These are phyloP conservation scores for Umbelopsis sp. DNA, from an alignment of 192 early-diverging fungal genomes.

Conservation along the genomic window DNA sequence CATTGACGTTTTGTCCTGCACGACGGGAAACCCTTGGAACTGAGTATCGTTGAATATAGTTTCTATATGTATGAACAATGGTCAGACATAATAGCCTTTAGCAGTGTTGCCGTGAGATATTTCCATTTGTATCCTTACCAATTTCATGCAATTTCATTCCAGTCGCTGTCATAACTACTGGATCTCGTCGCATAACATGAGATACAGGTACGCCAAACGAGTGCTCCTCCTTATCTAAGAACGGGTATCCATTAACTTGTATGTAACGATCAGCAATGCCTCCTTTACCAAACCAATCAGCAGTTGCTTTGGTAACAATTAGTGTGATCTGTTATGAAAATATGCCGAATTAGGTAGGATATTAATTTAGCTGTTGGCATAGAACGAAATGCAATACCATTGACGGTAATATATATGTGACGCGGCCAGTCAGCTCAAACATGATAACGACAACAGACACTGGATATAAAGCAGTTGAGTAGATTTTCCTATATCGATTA, in stretches of 20 bases:
- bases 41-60: slow-evolving; percentile 52
- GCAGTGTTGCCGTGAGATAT: neutral
- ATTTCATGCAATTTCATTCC: slow-evolving; percentile 54
- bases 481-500: slow-evolving; percentile 18
- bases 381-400: slow-evolving; percentile 56
- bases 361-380: neutral
- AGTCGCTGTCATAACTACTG: slow-evolving; percentile 57
- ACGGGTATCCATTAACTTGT: slow-evolving; percentile 75
- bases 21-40: slow-evolving; percentile 75
- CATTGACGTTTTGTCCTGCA: slow-evolving; percentile 61
- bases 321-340: slow-evolving; percentile 56
- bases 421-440: slow-evolving; percentile 97
- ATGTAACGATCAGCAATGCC: slow-evolving; percentile 83
- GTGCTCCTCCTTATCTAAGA: slow-evolving; percentile 73
- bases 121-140: slow-evolving; percentile 28
- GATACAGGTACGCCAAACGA: slow-evolving; percentile 60
- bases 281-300: slow-evolving; percentile 71
- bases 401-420: slow-evolving; percentile 93
- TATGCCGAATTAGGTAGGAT: neutral
- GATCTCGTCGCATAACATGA: slow-evolving; percentile 61
- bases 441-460: slow-evolving; percentile 95
- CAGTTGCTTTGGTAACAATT: slow-evolving; percentile 75
- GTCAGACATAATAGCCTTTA: neutral
- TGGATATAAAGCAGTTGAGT: slow-evolving; percentile 15
- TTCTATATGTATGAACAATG: slow-evolving; percentile 29